A percentile compares a stretch with the other conserved stretches of the same genome.
These are phyloP conservation scores for Coccomyxa sp. DNA, from an alignment of 139 green algal genomes.

Conservation along the genomic window DNA sequence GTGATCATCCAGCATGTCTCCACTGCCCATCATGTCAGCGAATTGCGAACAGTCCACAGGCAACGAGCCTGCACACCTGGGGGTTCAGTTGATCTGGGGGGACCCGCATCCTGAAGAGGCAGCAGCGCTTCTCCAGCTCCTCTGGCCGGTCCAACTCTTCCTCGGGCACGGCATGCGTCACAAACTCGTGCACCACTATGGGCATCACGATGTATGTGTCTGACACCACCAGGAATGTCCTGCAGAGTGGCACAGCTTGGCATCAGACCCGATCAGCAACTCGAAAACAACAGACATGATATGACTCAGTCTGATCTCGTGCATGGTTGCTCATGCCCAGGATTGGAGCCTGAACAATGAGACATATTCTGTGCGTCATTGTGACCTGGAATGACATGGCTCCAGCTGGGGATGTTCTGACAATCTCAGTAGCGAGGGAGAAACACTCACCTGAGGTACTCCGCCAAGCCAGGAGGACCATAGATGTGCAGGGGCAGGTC, in stretches of 20 bases:
- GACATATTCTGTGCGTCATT: too few species aligned
- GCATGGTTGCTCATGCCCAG: too few species aligned
- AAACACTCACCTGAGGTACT: conserved; percentile 46
- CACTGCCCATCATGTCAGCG: background rate
- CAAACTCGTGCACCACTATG: conserved; percentile 75
- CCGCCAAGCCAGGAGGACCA: conserved; percentile 60
- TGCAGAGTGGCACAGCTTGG: background rate
- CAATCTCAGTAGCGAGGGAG: too few species aligned
- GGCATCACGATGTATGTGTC: conserved; percentile 72
- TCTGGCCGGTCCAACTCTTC: background rate
- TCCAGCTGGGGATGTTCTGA: too few species aligned
- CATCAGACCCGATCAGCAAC: too few species aligned
- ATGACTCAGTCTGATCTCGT: too few species aligned
- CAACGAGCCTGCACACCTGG: conserved; percentile 9
- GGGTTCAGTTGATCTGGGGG: conserved; percentile 77
- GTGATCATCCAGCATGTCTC: background rate
- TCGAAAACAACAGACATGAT: too few species aligned
- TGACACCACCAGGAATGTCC: conserved; percentile 1
- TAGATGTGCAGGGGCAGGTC: conserved; percentile 81
- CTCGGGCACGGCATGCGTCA: background rate
- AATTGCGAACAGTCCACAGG: background rate
- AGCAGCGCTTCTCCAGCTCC: conserved; percentile 29
- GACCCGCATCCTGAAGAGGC: conserved; percentile 34
- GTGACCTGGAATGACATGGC: too few species aligned
- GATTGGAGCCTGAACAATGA: too few species aligned